These are phyloP conservation scores for Lunularia cruciata DNA, from an alignment of 225 moss, liverwort and hornwort genomes.

Conservation along the genomic window DNA sequence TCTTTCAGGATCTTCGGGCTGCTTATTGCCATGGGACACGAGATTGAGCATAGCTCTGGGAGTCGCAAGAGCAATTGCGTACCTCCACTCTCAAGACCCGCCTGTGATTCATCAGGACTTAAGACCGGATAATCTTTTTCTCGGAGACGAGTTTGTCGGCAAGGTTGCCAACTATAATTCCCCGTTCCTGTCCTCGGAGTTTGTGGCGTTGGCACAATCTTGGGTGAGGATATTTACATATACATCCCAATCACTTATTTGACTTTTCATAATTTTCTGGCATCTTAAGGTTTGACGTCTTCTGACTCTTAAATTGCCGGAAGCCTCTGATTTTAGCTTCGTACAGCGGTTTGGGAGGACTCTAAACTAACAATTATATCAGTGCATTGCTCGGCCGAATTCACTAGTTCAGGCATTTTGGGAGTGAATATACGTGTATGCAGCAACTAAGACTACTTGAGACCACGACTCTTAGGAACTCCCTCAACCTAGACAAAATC, in stretches of 20 bases:
- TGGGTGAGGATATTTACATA: not conserved
- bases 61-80: constrained; percentile 7
- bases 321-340: too few species aligned
- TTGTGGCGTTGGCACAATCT: not conserved
- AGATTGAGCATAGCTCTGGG: constrained; percentile 15
- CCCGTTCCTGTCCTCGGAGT: not conserved
- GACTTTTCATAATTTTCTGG: not conserved
- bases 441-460: too few species aligned
- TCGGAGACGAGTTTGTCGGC: not conserved
- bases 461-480: too few species aligned
- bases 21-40: constrained; percentile 11
- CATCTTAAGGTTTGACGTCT: too few species aligned
- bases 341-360: too few species aligned
- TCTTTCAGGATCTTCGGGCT: constrained; percentile 5
- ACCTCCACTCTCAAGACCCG: constrained; percentile 14
- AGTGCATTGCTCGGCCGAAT: too few species aligned
- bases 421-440: too few species aligned
- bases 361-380: too few species aligned
- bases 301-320: too few species aligned
- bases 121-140: constrained; percentile 16
- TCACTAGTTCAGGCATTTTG: too few species aligned
- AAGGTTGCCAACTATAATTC: constrained; percentile 11
- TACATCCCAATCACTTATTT: not conserved
- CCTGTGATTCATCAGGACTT: constrained; percentile 18
- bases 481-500: not conserved